Percentiles rank a stretch among this genome's conserved stretches.
phyloP scores from a whole-genome alignment of 768 basidiomycete genomes.

The Pilatotrama ljubarskyi region DNA sequence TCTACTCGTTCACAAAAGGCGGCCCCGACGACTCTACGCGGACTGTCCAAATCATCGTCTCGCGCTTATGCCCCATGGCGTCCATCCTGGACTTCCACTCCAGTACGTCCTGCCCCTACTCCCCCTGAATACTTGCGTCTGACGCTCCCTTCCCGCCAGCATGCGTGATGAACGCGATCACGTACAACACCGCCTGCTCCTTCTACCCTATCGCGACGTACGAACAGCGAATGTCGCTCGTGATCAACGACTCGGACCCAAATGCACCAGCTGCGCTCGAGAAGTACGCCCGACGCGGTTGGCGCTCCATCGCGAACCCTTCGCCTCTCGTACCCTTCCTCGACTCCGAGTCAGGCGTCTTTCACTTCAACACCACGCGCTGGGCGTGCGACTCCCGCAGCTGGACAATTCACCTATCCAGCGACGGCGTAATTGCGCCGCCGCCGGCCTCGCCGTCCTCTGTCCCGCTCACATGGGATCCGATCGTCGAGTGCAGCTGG shows the following conservation, averaged over 20 bases:
- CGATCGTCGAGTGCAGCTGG: conserved; percentile 19
- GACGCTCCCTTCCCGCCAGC: conserved; percentile 26
- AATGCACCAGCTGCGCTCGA: background rate
- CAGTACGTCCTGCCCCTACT: conserved; percentile 34
- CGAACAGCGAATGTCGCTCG: conserved; percentile 32
- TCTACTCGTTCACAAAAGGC: conserved; percentile 36
- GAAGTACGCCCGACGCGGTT: conserved; percentile 34
- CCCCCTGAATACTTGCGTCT: background rate
- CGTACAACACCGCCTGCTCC: conserved; percentile 41
- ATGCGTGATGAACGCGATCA: conserved; percentile 47
- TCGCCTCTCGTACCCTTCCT: background rate
- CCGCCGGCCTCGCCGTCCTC: background rate
- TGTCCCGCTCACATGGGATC: conserved; percentile 12
- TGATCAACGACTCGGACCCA: conserved; percentile 25
- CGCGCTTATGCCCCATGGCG: conserved; percentile 35
- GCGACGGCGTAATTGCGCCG: conserved; percentile 5
- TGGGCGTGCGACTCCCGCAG: conserved; percentile 23
- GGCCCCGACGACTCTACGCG: background rate
- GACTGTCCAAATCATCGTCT: conserved; percentile 45
- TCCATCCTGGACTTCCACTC: conserved; percentile 49
- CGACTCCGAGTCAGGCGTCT: background rate
- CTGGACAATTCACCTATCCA: conserved; percentile 22
- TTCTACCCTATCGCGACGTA: conserved; percentile 46
- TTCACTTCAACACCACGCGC: conserved; percentile 5
- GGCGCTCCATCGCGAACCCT: conserved; percentile 29